Evolutionary conservation across 306 rosid genomes (phyloP).

Genomic region (Ceratonia siliqua): DNA sequence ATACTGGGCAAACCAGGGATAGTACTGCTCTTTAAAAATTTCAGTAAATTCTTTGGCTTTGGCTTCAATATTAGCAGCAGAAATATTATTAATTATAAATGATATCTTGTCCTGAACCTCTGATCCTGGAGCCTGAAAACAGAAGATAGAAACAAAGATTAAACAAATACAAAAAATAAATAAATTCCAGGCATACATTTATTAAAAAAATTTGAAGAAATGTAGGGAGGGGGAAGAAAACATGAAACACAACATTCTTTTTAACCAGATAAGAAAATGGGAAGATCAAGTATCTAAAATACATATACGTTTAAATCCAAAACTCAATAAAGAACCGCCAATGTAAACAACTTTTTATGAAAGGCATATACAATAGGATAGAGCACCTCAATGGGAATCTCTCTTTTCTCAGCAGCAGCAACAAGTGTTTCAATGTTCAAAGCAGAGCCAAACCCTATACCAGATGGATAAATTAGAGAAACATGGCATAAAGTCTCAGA

Average conservation of each 20-base stretch:
- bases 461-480: slow-evolving; percentile 27
- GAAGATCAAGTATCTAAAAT: not conserved
- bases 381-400: slow-evolving; percentile 86
- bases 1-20: slow-evolving; percentile 98
- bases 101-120: slow-evolving; percentile 96
- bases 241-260: not conserved
- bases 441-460: slow-evolving; percentile 93
- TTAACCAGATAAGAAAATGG: not conserved
- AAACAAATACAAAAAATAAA: slow-evolving; percentile 15
- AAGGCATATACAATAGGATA: not conserved
- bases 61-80: slow-evolving; percentile 70
- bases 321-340: slow-evolving; percentile 22
- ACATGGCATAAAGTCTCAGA: slow-evolving; percentile 12
- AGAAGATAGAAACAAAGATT: slow-evolving; percentile 30
- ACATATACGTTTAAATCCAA: slow-evolving; percentile 7
- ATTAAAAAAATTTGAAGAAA: not conserved
- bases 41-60: slow-evolving; percentile 80
- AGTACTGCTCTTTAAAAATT: slow-evolving; percentile 75
- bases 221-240: not conserved
- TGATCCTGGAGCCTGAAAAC: slow-evolving; percentile 85
- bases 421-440: slow-evolving; percentile 93
- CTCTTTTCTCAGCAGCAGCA: slow-evolving; percentile 98
- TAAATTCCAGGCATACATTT: not conserved
- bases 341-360: slow-evolving; percentile 12
- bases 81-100: slow-evolving; percentile 85